These are phyloP conservation scores for Stachybotrys chartarum DNA, from an alignment of 2,329 filamentous ascomycete genomes.

Conservation along the genomic window DNA sequence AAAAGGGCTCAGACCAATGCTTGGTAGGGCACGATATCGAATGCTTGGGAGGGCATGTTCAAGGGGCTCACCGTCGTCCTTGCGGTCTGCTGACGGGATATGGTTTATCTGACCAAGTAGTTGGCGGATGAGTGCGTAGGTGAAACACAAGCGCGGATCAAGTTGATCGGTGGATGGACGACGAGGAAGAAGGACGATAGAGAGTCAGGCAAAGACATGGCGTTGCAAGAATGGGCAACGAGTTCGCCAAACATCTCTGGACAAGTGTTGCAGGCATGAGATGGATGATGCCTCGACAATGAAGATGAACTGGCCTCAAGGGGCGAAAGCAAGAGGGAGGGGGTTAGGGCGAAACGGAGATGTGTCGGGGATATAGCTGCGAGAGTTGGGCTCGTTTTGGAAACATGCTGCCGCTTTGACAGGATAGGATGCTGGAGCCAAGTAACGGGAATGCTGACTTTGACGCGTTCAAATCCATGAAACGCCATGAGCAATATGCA, in stretches of 20 bases:
- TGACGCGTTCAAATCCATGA: too few relatives aligned
- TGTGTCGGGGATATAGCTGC: background rate
- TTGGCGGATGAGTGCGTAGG: background rate
- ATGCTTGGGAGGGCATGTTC: too few relatives aligned
- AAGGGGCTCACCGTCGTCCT: too few relatives aligned
- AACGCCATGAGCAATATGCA: too few relatives aligned
- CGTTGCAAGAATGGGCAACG: too few relatives aligned
- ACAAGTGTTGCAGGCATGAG: background rate
- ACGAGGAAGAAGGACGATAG: too few relatives aligned
- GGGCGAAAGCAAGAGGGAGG: background rate
- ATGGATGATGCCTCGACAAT: background rate
- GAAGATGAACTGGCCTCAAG: background rate
- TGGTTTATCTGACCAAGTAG: background rate
- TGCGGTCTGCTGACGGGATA: background rate
- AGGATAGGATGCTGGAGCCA: background rate
- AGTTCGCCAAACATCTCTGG: too few relatives aligned
- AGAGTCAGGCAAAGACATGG: too few relatives aligned
- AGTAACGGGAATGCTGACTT: too few relatives aligned
- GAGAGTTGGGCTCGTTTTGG: too few relatives aligned
- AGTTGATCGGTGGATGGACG: background rate
- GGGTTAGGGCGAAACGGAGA: background rate
- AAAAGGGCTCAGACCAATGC: background rate
- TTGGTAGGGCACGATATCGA: background rate
- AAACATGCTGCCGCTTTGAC: background rate
- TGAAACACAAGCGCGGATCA: background rate